Evolutionary conservation across 495 filamentous ascomycete genomes (phyloP).

Genomic region (Aspergillus bridgeri): DNA sequence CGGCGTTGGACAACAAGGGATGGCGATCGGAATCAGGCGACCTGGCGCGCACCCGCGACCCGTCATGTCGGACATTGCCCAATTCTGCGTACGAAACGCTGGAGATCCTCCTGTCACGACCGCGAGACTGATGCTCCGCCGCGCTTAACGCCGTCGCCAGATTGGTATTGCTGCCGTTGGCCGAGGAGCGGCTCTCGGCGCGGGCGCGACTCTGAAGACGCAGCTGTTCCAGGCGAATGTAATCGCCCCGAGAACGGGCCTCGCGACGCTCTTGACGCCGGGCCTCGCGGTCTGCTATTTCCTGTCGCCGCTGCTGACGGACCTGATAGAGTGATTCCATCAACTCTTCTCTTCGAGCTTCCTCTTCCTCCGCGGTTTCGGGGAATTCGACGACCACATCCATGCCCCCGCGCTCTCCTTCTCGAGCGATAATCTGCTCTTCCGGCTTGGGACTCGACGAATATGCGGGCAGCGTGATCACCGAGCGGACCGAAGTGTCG

Average conservation of each 20-base stretch:
- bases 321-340: slow-evolving; percentile 94
- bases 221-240: slow-evolving; percentile 58
- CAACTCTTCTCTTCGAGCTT: slow-evolving; percentile 78
- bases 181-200: slow-evolving; percentile 25
- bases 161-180: slow-evolving; percentile 29
- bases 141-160: slow-evolving; percentile 37
- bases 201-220: slow-evolving; percentile 38
- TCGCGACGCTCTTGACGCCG: slow-evolving; percentile 61
- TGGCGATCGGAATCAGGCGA: slow-evolving; percentile 73
- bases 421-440: slow-evolving; percentile 84
- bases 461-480: slow-evolving; percentile 90
- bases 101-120: slow-evolving; percentile 71
- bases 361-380: slow-evolving; percentile 69
- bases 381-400: slow-evolving; percentile 87
- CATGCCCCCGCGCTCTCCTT: slow-evolving; percentile 88
- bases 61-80: slow-evolving; percentile 84
- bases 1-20: slow-evolving; percentile 70
- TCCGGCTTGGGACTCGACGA: slow-evolving; percentile 61
- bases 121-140: slow-evolving; percentile 63
- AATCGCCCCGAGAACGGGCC: slow-evolving; percentile 68
- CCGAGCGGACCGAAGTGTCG: slow-evolving; percentile 80
- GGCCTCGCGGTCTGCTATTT: slow-evolving; percentile 73
- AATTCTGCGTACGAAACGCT: slow-evolving; percentile 83
- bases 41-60: slow-evolving; percentile 76
- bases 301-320: slow-evolving; percentile 69